Evolutionary conservation across 2,329 filamentous ascomycete genomes (phyloP), one percentile per base, ranked within the genome.

Genomic region (Metarhizium robertsii): DNA sequence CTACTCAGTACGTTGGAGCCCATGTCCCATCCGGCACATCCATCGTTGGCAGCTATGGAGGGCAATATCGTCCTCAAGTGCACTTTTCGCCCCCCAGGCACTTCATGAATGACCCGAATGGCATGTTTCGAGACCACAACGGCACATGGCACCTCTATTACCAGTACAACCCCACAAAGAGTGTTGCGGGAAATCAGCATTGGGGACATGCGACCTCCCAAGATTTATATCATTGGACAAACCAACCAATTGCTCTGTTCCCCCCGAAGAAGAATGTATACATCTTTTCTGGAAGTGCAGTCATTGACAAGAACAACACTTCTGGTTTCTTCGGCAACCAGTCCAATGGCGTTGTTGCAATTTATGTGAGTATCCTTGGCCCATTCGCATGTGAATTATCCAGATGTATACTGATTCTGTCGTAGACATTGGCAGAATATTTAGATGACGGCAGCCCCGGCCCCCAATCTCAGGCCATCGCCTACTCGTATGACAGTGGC

Each of bases 131-230:
- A 6, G 81, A 85, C 58, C 72, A 67, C 2, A 73, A 81, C 54
- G 81, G 80, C 4, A 71, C 73, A 0, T 87, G 79, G 67, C 84
- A 87, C 63, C 60, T 85, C 2, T 87, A 87, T 67, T 87, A 87
- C 61, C 84, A 87, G 64, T 83, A 76, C 71, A 68, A 69, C 32
- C 67, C 67, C 2, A 65, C 60, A 0, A 75, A 64, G 2, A 67
- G 69, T 7, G 73, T 78, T 1, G 78, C 66, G 71, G 81, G 81
- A 1, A 81, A 84, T 57, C 78, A 85, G 62, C 82, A 86, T 61
- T 87, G 84, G 84, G 84, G 84, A 10, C 84, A 87, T 62, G 83
- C 83, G 2, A 86, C 83, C 1, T 82, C 78, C 36, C 62, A 68
- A 14, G 83, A 87, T 61, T 69, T 87, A 1, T 85, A 83, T 61